These are phyloP conservation scores for Mycosarcoma maydis DNA, from an alignment of 1,284 basidiomycete genomes.

Conservation along the genomic window DNA sequence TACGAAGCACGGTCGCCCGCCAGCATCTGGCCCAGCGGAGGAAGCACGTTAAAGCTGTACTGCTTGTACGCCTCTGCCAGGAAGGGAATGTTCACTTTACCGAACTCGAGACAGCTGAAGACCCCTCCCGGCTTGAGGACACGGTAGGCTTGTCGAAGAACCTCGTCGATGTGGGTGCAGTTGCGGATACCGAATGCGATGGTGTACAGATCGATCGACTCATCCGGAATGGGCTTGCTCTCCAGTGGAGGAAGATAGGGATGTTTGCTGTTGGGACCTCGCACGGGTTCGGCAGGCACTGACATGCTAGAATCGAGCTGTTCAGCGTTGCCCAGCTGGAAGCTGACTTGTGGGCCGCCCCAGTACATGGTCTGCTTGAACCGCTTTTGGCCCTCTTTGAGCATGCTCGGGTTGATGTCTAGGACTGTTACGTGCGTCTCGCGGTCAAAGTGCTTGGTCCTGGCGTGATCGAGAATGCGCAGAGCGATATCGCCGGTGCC, in stretches of 20 bases:
- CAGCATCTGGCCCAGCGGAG: slow-evolving; percentile 92
- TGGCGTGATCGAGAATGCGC: slow-evolving; percentile 88
- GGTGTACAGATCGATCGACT: slow-evolving; percentile 93
- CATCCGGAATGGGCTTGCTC: slow-evolving; percentile 64
- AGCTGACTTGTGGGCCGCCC: slow-evolving; percentile 88
- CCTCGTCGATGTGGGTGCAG: slow-evolving; percentile 90
- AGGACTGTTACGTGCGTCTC: slow-evolving; percentile 86
- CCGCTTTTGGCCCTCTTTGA: slow-evolving; percentile 87
- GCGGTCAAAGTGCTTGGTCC: slow-evolving; percentile 76
- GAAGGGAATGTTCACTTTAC: slow-evolving; percentile 88
- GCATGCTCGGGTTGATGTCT: slow-evolving; percentile 95
- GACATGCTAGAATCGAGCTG: slow-evolving; percentile 69
- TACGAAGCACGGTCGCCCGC: slow-evolving; percentile 94
- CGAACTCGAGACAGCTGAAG: slow-evolving; percentile 96
- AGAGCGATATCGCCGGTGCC: slow-evolving; percentile 97
- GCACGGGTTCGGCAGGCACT: slow-evolving; percentile 38
- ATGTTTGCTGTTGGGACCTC: slow-evolving; percentile 50
- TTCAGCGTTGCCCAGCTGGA: slow-evolving; percentile 94
- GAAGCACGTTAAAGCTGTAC: slow-evolving; percentile 96
- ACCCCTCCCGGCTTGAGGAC: slow-evolving; percentile 96
- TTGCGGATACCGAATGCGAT: slow-evolving; percentile 99
- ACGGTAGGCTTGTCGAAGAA: slow-evolving; percentile 87
- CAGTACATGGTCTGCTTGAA: slow-evolving; percentile 68
- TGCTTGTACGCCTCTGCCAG: slow-evolving; percentile 89
- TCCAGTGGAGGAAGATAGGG: slow-evolving; percentile 57